Percentiles rank a stretch among this genome's conserved stretches.
Evolutionary conservation across 2,329 filamentous ascomycete genomes (phyloP).

Genomic region (Pseudocercospora macadamiae): DNA sequence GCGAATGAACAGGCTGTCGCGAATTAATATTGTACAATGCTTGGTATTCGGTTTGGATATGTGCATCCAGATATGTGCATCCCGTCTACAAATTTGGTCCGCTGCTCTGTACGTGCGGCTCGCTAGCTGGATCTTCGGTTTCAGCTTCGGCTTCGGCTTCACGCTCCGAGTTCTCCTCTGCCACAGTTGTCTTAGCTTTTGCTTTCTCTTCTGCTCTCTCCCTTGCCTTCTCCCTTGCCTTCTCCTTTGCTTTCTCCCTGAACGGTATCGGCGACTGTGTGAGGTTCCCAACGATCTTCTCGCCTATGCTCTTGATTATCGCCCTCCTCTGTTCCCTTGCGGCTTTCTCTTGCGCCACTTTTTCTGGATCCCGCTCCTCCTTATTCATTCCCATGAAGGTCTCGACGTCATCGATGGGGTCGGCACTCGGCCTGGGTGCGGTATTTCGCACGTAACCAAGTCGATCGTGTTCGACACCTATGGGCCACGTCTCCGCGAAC

Average conservation of each 20-base stretch:
- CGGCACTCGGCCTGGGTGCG: conserved; percentile 7
- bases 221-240: too few species aligned
- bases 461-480: conserved; percentile 34
- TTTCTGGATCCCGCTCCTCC: not conserved
- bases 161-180: too few species aligned
- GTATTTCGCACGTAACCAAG: conserved; percentile 36
- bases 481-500: conserved; percentile 41
- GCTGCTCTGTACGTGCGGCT: not conserved
- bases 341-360: not conserved
- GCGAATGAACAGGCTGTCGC: too few species aligned
- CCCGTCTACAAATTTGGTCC: not conserved
- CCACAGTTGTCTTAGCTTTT: too few species aligned
- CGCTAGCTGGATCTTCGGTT: too few species aligned
- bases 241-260: not conserved
- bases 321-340: not conserved
- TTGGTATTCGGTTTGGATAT: not conserved
- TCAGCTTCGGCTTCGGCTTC: not conserved
- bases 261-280: not conserved
- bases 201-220: not conserved
- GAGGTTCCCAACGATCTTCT: not conserved
- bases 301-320: not conserved
- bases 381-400: conserved; percentile 2
- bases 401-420: conserved; percentile 4
- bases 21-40: not conserved
- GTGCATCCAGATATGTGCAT: not conserved